phyloP scores from a whole-genome alignment of 2,329 filamentous ascomycete species.

The Cladosporium sp. region DNA sequence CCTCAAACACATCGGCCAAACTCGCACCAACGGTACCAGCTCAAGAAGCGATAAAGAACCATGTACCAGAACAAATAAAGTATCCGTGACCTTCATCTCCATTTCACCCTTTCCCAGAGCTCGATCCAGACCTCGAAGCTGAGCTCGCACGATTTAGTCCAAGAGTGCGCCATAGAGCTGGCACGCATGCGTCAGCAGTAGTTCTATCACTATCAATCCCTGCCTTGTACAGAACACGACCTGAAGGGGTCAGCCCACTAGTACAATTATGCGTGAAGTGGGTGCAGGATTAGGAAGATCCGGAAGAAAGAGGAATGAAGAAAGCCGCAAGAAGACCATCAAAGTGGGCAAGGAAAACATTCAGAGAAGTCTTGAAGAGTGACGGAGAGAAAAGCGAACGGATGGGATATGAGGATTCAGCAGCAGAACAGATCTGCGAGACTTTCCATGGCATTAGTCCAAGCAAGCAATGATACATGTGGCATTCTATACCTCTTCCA shows the following conservation, averaged over 20 bases:
- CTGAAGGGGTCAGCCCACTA: neutral
- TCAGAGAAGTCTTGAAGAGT: neutral
- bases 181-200: too few species aligned
- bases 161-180: neutral
- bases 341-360: neutral
- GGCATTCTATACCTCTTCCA: slow-evolving; percentile 4
- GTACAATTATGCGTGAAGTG: neutral
- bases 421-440: neutral
- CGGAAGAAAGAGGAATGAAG: neutral
- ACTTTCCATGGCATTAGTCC: neutral
- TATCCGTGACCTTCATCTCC: neutral
- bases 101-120: neutral
- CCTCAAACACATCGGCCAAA: neutral
- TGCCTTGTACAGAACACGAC: neutral
- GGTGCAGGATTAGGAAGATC: neutral
- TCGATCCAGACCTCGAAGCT: neutral
- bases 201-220: neutral
- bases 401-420: neutral
- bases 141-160: neutral
- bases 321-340: neutral
- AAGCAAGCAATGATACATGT: neutral
- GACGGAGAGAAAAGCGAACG: neutral
- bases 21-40: neutral
- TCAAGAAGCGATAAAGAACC: neutral
- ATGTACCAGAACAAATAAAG: too few species aligned